These are phyloP conservation scores for Herpotrichia juniperi DNA, from an alignment of 2,329 filamentous ascomycete species.

Conservation along the genomic window DNA sequence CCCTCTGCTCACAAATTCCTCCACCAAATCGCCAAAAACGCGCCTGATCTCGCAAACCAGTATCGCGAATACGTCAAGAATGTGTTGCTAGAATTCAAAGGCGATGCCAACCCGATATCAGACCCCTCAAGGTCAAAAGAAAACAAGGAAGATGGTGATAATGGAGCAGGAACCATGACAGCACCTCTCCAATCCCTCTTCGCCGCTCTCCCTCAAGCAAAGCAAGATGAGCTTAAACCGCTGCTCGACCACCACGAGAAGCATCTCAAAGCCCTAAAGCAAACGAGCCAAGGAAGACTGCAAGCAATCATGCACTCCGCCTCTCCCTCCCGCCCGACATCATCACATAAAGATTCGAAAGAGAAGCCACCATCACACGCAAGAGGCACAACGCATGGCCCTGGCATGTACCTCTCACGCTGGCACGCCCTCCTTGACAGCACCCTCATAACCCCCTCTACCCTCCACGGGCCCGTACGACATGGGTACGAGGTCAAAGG, in stretches of 20 bases:
- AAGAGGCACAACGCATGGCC: slow-evolving; percentile 60
- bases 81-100: slow-evolving; percentile 62
- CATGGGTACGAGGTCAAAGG: slow-evolving; percentile 47
- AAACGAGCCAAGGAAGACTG: slow-evolving; percentile 61
- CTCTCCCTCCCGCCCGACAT: not conserved
- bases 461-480: slow-evolving; percentile 59
- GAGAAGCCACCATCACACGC: slow-evolving; percentile 4
- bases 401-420: slow-evolving; percentile 73
- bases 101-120: slow-evolving; percentile 19
- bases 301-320: slow-evolving; percentile 58
- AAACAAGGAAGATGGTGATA: slow-evolving; percentile 19
- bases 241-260: slow-evolving; percentile 65
- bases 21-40: slow-evolving; percentile 71
- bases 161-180: slow-evolving; percentile 52
- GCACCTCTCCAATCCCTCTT: slow-evolving; percentile 50
- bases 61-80: slow-evolving; percentile 67
- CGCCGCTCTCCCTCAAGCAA: slow-evolving; percentile 53
- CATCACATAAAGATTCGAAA: too few relatives aligned
- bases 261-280: slow-evolving; percentile 64
- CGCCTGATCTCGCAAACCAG: slow-evolving; percentile 67
- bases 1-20: slow-evolving; percentile 71
- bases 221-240: slow-evolving; percentile 54
- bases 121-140: slow-evolving; percentile 15
- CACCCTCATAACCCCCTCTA: slow-evolving; percentile 70
- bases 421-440: slow-evolving; percentile 75